These are phyloP conservation scores for Mycena haematopus DNA, from an alignment of 768 basidiomycete genomes.

Conservation along the genomic window DNA sequence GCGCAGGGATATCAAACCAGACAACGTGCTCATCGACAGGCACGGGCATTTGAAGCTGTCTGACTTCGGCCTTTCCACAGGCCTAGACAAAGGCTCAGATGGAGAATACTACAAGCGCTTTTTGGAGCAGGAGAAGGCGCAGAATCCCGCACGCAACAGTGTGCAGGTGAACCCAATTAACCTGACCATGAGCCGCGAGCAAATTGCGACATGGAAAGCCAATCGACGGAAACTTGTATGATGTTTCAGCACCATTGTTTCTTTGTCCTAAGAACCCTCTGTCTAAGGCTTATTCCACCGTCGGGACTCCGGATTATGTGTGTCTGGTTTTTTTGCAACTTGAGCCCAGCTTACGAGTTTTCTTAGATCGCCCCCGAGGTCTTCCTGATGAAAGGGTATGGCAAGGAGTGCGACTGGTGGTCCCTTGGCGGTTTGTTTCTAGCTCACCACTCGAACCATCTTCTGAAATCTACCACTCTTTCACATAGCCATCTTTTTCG, in stretches of 20 bases:
- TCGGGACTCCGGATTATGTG: constrained; percentile 57
- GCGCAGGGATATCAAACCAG: constrained; percentile 95
- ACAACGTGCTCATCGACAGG: constrained; percentile 98
- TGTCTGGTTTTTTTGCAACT: not conserved
- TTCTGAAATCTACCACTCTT: not conserved
- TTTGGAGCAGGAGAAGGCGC: constrained; percentile 76
- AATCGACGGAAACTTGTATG: constrained; percentile 92
- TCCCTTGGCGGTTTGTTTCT: constrained; percentile 68
- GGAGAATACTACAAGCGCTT: constrained; percentile 93
- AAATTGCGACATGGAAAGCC: constrained; percentile 99
- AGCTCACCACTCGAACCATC: not conserved
- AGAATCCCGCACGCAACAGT: constrained; percentile 81
- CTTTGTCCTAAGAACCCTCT: constrained; percentile 9
- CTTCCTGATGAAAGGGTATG: constrained; percentile 96
- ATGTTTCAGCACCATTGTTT: constrained; percentile 14
- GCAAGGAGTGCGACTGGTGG: constrained; percentile 99
- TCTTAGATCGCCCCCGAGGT: constrained; percentile 94
- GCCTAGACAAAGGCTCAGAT: constrained; percentile 95
- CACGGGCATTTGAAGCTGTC: constrained; percentile 97
- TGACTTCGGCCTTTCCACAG: constrained; percentile 97
- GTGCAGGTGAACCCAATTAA: constrained; percentile 98
- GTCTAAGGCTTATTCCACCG: constrained; percentile 89
- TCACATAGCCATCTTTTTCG: constrained; percentile 87
- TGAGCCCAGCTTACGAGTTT: not conserved
- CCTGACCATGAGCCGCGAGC: constrained; percentile 94